Percentiles rank a stretch among this genome's conserved stretches.
These are phyloP conservation scores for Alternaria dauci DNA, from an alignment of 2,329 filamentous ascomycete genomes.

Conservation along the genomic window DNA sequence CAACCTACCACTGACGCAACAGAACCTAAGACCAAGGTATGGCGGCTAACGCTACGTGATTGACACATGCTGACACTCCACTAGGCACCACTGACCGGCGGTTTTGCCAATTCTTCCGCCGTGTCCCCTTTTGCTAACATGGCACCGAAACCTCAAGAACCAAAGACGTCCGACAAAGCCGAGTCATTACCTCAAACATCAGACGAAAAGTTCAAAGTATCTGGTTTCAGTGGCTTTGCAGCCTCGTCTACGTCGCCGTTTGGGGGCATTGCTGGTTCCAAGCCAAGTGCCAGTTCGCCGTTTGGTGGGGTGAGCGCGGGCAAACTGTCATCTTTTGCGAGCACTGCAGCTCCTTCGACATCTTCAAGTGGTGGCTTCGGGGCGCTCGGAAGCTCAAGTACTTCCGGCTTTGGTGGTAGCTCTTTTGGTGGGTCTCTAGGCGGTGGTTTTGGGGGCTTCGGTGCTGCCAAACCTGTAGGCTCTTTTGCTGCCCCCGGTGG, in stretches of 20 bases:
- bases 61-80: conserved; percentile 18
- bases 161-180: conserved; percentile 31
- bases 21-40: conserved; percentile 37
- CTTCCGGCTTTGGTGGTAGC: conserved; percentile 46
- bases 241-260: conserved; percentile 50
- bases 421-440: conserved; percentile 55
- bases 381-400: conserved; percentile 42
- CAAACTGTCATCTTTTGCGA: conserved; percentile 42
- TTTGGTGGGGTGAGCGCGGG: conserved; percentile 46
- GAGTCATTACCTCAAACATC: conserved; percentile 50
- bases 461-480: conserved; percentile 56
- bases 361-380: conserved; percentile 43
- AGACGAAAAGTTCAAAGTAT: conserved; percentile 60
- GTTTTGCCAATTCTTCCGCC: conserved; percentile 57
- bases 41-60: conserved; percentile 1
- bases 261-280: conserved; percentile 31
- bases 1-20: conserved; percentile 26
- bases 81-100: conserved; percentile 50
- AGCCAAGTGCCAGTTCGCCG: conserved; percentile 36
- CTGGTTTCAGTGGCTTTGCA: conserved; percentile 56
- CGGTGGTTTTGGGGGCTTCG: conserved; percentile 41
- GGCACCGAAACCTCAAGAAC: conserved; percentile 44
- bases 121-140: conserved; percentile 60
- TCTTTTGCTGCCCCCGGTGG: conserved; percentile 72
- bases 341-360: conserved; percentile 25